Evolutionary conservation across 2,329 filamentous ascomycete species (phyloP).

Genomic region (Pestalotiopsis sp.): DNA sequence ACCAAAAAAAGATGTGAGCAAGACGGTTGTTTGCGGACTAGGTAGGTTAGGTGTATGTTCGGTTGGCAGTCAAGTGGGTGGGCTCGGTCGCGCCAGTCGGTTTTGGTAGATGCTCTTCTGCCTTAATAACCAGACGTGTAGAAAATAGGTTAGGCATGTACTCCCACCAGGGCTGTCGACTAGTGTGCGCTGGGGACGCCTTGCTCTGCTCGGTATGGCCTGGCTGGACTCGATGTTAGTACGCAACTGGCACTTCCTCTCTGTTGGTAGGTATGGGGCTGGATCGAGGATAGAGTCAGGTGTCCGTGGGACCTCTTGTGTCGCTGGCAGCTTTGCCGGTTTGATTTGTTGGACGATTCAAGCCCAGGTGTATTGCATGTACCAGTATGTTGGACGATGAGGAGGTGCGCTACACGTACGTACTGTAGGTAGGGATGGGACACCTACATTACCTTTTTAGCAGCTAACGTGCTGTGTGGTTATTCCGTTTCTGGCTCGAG

Average conservation of each 20-base stretch:
- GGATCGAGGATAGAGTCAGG: too few relatives aligned
- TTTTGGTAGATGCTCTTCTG: neutral
- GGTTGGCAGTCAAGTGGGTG: neutral
- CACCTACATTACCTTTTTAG: neutral
- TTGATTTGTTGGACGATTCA: too few relatives aligned
- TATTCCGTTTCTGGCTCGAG: neutral
- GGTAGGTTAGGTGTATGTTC: neutral
- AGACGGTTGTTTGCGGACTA: slow-evolving; percentile 4
- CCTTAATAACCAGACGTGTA: neutral
- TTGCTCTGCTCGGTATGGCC: too few relatives aligned
- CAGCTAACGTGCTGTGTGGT: neutral
- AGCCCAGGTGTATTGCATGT: neutral
- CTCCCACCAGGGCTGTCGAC: neutral
- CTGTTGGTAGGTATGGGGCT: too few relatives aligned
- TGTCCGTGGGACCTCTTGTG: too few relatives aligned
- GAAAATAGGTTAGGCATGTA: neutral
- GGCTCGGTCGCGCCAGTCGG: neutral
- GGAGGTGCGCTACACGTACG: too few relatives aligned
- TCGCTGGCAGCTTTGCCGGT: too few relatives aligned
- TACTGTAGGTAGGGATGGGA: neutral
- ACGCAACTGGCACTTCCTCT: too few relatives aligned
- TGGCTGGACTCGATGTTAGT: too few relatives aligned
- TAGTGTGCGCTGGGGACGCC: neutral
- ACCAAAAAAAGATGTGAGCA: neutral
- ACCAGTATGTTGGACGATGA: neutral